Conservation (phyloP, 306 rosid species). For the Citrullus mucosospermus region DNA sequence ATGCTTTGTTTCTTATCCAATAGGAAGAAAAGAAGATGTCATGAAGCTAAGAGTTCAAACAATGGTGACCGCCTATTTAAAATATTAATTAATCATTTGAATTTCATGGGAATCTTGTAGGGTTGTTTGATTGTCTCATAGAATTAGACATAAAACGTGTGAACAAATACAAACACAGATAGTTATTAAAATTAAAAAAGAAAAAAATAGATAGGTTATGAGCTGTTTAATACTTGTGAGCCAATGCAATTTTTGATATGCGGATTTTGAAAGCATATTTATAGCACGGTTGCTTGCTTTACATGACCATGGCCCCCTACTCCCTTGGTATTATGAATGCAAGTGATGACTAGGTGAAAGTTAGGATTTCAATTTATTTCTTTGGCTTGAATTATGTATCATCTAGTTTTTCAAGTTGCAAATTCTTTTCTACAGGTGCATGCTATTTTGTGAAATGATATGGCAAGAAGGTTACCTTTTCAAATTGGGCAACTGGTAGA, state of each 20-base stretch:
- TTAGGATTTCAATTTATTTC: background rate
- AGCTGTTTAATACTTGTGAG: background rate
- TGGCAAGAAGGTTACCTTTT: conserved; percentile 36
- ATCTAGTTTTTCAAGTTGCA: background rate
- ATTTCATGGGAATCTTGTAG: background rate
- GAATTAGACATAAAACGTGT: background rate
- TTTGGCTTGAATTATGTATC: background rate
- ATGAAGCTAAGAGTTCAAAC: background rate
- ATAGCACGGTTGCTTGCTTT: background rate
- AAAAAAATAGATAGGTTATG: background rate
- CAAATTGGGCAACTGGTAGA: conserved; percentile 43
- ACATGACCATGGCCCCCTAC: background rate
- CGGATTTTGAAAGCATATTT: background rate
- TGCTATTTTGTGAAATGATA: background rate
- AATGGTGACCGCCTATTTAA: background rate
- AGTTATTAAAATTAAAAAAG: background rate
- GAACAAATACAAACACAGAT: background rate
- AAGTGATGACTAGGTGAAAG: background rate
- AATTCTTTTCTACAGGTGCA: background rate
- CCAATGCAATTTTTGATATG: background rate
- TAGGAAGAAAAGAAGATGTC: background rate
- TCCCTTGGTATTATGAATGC: background rate
- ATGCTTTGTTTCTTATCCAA: background rate
- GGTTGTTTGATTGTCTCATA: background rate
- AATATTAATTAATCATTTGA: background rate